Percentiles rank a stretch among this genome's conserved stretches.
These are phyloP conservation scores for Yamadazyma akitaensis DNA, from an alignment of 805 yeast genomes.

Conservation along the genomic window DNA sequence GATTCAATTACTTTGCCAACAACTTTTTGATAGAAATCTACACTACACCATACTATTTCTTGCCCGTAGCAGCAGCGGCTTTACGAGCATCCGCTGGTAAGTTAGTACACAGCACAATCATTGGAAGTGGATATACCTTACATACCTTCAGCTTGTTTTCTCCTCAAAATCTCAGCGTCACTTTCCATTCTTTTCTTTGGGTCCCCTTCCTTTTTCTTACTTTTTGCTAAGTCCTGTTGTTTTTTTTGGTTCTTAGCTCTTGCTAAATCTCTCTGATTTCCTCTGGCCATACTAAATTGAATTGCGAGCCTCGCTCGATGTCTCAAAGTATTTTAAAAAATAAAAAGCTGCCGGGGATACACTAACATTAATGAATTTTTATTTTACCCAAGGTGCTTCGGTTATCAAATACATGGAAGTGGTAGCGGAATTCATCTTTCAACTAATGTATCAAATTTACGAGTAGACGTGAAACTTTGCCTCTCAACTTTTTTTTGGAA, in stretches of 20 bases:
- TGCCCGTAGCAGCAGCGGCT: conserved; percentile 15
- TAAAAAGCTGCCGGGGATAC: neutral
- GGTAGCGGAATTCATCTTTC: too few relatives aligned
- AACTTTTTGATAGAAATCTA: neutral
- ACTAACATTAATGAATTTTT: neutral
- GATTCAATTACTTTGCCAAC: neutral
- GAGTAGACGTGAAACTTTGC: neutral
- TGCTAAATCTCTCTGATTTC: conserved; percentile 94
- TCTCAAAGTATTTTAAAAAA: neutral
- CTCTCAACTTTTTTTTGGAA: conserved; percentile 29
- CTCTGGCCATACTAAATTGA: conserved; percentile 70
- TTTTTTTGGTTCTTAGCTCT: conserved; percentile 85
- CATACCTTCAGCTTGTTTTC: conserved; percentile 80
- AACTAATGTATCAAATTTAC: neutral
- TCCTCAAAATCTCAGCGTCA: conserved; percentile 88
- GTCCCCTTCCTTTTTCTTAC: conserved; percentile 69
- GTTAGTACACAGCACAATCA: conserved; percentile 8
- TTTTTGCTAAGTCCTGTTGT: conserved; percentile 58
- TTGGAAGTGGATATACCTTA: conserved; percentile 17
- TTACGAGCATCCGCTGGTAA: conserved; percentile 49
- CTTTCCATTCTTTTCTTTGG: conserved; percentile 80
- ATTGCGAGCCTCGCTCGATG: neutral
- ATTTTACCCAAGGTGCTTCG: too few relatives aligned
- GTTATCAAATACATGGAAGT: too few relatives aligned
- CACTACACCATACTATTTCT: neutral